These are phyloP conservation scores for Coprinellus aureogranulatus DNA, from an alignment of 768 basidiomycete genomes.

Conservation along the genomic window DNA sequence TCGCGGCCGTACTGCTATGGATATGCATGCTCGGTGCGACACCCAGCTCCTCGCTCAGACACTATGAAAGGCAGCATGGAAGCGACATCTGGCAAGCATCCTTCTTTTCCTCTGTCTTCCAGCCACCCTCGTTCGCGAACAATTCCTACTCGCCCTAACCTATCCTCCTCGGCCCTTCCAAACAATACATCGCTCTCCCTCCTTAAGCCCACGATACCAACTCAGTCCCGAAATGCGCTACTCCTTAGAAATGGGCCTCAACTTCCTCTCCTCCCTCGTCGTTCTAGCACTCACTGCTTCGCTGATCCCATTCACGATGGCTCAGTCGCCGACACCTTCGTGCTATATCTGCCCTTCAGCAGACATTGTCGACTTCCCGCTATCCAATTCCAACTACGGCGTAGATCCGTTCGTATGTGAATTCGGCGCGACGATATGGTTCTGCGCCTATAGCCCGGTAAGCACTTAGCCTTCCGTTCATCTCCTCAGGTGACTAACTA, in stretches of 20 bases:
- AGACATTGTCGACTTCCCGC: neutral
- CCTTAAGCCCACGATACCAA: neutral
- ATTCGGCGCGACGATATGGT: neutral
- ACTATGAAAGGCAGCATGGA: no score
- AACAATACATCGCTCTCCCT: neutral
- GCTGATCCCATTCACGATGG: neutral
- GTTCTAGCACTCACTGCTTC: neutral
- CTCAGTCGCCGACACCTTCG: neutral
- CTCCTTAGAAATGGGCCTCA: neutral
- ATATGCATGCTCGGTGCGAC: no score
- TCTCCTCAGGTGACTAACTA: no score
- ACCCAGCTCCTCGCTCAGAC: no score
- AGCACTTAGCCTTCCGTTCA: no score
- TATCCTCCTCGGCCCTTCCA: neutral
- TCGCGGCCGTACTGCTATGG: no score
- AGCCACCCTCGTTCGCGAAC: no score
- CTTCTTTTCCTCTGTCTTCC: no score
- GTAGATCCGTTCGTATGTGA: neutral
- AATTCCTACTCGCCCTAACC: no score
- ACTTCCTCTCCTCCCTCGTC: neutral
- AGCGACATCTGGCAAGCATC: no score
- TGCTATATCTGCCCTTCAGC: conserved; percentile 3
- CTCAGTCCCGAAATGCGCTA: neutral
- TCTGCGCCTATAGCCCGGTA: conserved; percentile 1
- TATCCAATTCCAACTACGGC: neutral